Conservation (phyloP, 2,329 filamentous ascomycete species). For the Paraconiothyrium brasiliense region DNA sequence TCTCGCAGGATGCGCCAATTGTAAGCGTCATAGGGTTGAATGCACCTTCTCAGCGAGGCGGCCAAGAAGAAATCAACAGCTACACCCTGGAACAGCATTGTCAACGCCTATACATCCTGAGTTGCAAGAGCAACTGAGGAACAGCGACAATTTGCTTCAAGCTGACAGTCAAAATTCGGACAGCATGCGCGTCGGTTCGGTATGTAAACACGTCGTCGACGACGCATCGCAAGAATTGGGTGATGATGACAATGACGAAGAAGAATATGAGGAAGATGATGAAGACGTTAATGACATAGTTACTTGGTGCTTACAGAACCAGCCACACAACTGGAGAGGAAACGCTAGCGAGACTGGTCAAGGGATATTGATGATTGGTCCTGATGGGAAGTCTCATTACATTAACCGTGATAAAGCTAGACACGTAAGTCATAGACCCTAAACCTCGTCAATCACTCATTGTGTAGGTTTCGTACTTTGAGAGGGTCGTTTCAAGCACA, state of each 20-base stretch:
- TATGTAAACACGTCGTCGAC: background rate
- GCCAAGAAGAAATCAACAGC: constrained; percentile 3
- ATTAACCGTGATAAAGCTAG: constrained; percentile 6
- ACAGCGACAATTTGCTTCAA: background rate
- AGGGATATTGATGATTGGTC: constrained; percentile 4
- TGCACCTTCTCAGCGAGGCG: constrained; percentile 11
- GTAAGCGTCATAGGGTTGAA: constrained; percentile 4
- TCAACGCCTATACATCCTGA: constrained; percentile 4
- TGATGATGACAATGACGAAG: background rate
- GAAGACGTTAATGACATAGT: constrained; percentile 12
- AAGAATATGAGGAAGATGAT: background rate
- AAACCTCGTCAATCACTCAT: background rate
- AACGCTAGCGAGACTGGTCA: background rate
- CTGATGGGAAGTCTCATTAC: constrained; percentile 11
- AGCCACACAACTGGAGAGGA: background rate
- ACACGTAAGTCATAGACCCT: constrained; percentile 1
- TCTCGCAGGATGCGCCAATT: constrained; percentile 10
- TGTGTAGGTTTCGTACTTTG: constrained; percentile 1
- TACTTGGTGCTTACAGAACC: background rate
- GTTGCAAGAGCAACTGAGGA: background rate
- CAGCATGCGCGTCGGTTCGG: background rate
- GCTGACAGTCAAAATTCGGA: too few species aligned
- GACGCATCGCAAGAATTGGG: background rate
- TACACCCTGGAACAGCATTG: background rate
- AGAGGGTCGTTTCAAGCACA: background rate